A percentile compares a stretch with the other conserved stretches of the same genome.
Conservation (phyloP, 2,329 filamentous ascomycete species). For the Lasiodiplodia gonubiensis region DNA sequence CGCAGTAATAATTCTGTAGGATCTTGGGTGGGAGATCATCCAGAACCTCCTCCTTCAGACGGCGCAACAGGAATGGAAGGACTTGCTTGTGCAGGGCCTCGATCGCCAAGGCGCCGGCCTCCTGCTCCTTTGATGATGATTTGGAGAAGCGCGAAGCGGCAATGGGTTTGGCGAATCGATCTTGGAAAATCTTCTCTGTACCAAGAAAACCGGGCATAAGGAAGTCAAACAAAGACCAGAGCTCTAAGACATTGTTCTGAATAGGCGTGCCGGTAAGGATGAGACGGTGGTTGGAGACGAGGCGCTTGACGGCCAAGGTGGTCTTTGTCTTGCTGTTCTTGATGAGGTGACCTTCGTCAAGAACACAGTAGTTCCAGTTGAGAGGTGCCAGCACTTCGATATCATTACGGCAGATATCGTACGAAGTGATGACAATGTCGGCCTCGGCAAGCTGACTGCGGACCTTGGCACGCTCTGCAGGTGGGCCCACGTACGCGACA, state of each 20-base stretch:
- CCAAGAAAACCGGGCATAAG: slow-evolving; percentile 98
- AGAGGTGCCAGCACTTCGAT: slow-evolving; percentile 81
- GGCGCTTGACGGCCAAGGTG: slow-evolving; percentile 86
- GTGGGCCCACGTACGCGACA: slow-evolving; percentile 89
- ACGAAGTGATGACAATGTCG: slow-evolving; percentile 95
- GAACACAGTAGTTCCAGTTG: slow-evolving; percentile 96
- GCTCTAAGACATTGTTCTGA: slow-evolving; percentile 94
- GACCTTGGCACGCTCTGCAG: slow-evolving; percentile 75
- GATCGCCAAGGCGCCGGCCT: slow-evolving; percentile 92
- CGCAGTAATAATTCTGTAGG: slow-evolving; percentile 98
- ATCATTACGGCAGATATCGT: slow-evolving; percentile 97
- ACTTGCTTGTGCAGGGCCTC: slow-evolving; percentile 99
- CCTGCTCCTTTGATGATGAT: slow-evolving; percentile 97
- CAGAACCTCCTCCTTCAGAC: slow-evolving; percentile 95
- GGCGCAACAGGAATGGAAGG: slow-evolving; percentile 90
- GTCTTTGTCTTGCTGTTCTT: slow-evolving; percentile 99
- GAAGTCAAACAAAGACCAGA: slow-evolving; percentile 99
- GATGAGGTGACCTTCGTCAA: slow-evolving; percentile 97
- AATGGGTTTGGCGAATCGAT: slow-evolving; percentile 93
- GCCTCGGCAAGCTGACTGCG: slow-evolving; percentile 73
- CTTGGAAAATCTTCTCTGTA: slow-evolving; percentile 94
- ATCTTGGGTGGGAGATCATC: slow-evolving; percentile 98
- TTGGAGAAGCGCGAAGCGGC: slow-evolving; percentile 94
- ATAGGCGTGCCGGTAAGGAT: slow-evolving; percentile 97
- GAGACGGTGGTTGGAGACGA: slow-evolving; percentile 89